Percentiles rank a stretch among this genome's conserved stretches.
phyloP scores from a whole-genome alignment of 441 rosid genomes.

The Pelargonium citronellum region DNA sequence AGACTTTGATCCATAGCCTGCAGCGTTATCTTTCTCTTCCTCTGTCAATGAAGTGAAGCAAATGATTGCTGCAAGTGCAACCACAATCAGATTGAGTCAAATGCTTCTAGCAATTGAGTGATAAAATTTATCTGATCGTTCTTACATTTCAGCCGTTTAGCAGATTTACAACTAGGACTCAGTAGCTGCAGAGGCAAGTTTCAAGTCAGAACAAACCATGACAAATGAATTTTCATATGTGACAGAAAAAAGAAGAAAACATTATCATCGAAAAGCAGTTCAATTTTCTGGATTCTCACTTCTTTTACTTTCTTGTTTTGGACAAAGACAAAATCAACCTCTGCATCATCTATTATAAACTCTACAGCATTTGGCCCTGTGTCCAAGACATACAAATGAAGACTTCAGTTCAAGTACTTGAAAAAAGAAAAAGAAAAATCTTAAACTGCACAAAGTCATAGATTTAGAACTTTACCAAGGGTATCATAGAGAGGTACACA shows the following conservation, averaged over 20 bases:
- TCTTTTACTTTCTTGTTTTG: slow-evolving; percentile 71
- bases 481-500: slow-evolving; percentile 96
- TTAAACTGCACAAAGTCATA: too few relatives aligned
- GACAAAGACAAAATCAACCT: slow-evolving; percentile 66
- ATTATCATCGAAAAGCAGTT: slow-evolving; percentile 4
- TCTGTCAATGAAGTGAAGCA: slow-evolving; percentile 56
- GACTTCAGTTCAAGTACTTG: slow-evolving; percentile 1
- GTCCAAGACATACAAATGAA: slow-evolving; percentile 20
- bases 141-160: slow-evolving; percentile 57
- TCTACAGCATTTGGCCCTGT: slow-evolving; percentile 82
- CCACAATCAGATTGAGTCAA: slow-evolving; percentile 23
- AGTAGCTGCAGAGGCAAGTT: slow-evolving; percentile 46
- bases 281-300: slow-evolving; percentile 33
- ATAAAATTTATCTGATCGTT: too few relatives aligned
- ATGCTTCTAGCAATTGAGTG: slow-evolving; percentile 11
- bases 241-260: not conserved
- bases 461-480: slow-evolving; percentile 39
- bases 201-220: slow-evolving; percentile 11
- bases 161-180: slow-evolving; percentile 45
- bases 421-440: too few relatives aligned
- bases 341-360: slow-evolving; percentile 76
- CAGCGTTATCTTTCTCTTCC: slow-evolving; percentile 51
- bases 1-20: slow-evolving; percentile 39
- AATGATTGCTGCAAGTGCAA: slow-evolving; percentile 50
- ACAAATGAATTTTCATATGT: too few relatives aligned